Evolutionary conservation across 495 filamentous ascomycete species (phyloP), one percentile per base, ranked within the genome.

Genomic region (Lepidopterella palustris): DNA sequence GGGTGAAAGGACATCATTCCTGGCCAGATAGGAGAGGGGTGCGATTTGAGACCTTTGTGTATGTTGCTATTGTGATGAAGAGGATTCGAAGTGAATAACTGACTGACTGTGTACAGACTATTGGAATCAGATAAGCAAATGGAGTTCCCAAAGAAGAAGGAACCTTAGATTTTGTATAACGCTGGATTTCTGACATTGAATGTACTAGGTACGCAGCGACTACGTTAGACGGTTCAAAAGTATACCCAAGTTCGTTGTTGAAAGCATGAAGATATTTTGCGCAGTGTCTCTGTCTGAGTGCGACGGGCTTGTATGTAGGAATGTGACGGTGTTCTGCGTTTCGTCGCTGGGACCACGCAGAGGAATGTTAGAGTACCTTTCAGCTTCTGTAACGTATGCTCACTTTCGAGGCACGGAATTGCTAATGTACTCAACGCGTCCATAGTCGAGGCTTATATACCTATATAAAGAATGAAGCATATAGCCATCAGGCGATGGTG

Each of bases 401-500:
- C n/a, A n/a, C n/a, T n/a, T n/a, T n/a, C n/a, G n/a, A n/a, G n/a
- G n/a, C n/a, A n/a, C n/a, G n/a, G n/a, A n/a, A n/a, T n/a, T n/a
- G n/a, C n/a, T n/a, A n/a, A n/a, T n/a, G n/a, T n/a, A n/a, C n/a
- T n/a, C n/a, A n/a, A n/a, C n/a, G n/a, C n/a, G n/a, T n/a, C n/a
- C n/a, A n/a, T n/a, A n/a, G n/a, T n/a, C n/a, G n/a, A n/a, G n/a
- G n/a, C n/a, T n/a, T n/a, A n/a, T n/a, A n/a, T n/a, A n/a, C n/a
- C n/a, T n/a, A n/a, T n/a, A n/a, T n/a, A n/a, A n/a, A n/a, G n/a
- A n/a, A n/a, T n/a, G n/a, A n/a, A 79, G 79, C 47, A 74, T 74
- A 58, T 83, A 83, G 13, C 75, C n/a, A n/a, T n/a, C n/a, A n/a
- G n/a, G n/a, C n/a, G n/a, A 72, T 5, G 80, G 80, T 13, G 66